Percentiles rank a stretch among this genome's conserved stretches.
Evolutionary conservation across 768 basidiomycete genomes (phyloP).

Genomic region (Leccinum sublutescens): DNA sequence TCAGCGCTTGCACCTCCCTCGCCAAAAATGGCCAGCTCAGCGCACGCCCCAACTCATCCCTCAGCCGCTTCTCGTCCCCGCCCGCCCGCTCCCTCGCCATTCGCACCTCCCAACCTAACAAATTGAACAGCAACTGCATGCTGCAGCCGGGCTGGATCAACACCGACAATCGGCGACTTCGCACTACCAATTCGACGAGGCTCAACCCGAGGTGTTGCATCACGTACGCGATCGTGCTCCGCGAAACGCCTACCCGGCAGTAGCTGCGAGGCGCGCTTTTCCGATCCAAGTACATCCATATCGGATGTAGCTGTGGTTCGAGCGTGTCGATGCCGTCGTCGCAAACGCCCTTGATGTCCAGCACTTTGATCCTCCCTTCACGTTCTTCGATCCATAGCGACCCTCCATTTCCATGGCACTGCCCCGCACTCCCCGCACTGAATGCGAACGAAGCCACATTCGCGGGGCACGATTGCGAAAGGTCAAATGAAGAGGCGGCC

Average conservation of each 20-base stretch:
- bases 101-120: slow-evolving; percentile 92
- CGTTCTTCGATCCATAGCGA: slow-evolving; percentile 86
- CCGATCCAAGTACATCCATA: slow-evolving; percentile 88
- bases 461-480: not conserved
- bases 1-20: slow-evolving; percentile 79
- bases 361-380: slow-evolving; percentile 65
- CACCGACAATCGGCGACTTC: slow-evolving; percentile 85
- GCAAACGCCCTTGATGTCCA: too few species aligned
- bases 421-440: slow-evolving; percentile 33
- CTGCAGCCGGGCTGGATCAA: slow-evolving; percentile 81
- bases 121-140: slow-evolving; percentile 89
- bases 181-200: slow-evolving; percentile 87
- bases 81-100: slow-evolving; percentile 61
- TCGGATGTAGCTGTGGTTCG: slow-evolving; percentile 81
- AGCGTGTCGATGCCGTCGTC: slow-evolving; percentile 97
- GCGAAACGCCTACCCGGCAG: slow-evolving; percentile 93
- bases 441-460: slow-evolving; percentile 24
- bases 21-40: slow-evolving; percentile 84
- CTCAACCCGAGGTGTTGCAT: slow-evolving; percentile 88
- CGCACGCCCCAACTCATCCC: slow-evolving; percentile 60
- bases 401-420: slow-evolving; percentile 54
- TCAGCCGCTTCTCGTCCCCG: slow-evolving; percentile 46
- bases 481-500: not conserved
- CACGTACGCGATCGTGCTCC: slow-evolving; percentile 95
- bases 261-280: slow-evolving; percentile 71